These are phyloP conservation scores for Aspergillus alliaceus DNA, from an alignment of 2,329 filamentous ascomycete species.

Conservation along the genomic window DNA sequence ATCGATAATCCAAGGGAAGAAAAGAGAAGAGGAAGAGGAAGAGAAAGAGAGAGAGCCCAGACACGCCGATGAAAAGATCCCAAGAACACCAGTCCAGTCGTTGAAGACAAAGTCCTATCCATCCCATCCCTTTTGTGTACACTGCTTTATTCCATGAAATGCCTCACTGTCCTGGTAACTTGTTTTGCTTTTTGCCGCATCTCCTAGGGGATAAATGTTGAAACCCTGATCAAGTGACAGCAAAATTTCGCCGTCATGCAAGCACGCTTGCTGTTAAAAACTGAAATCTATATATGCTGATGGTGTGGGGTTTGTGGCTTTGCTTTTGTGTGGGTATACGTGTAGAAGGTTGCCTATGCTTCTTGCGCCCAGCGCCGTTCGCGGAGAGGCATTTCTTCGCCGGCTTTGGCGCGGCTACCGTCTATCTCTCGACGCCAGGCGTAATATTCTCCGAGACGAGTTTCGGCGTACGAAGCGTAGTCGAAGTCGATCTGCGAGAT, in stretches of 20 bases:
- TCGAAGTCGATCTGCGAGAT: slow-evolving; percentile 97
- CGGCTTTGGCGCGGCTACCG: slow-evolving; percentile 57
- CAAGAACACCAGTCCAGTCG: slow-evolving; percentile 3
- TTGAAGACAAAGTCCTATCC: slow-evolving; percentile 4
- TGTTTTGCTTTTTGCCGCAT: not conserved
- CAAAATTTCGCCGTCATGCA: not conserved
- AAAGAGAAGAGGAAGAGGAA: not conserved
- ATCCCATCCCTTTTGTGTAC: not conserved
- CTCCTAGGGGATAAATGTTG: not conserved
- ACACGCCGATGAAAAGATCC: not conserved
- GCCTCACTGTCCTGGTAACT: not conserved
- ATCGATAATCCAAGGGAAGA: not conserved
- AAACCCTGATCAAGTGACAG: not conserved
- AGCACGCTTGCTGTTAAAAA: not conserved
- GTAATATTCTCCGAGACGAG: slow-evolving; percentile 86
- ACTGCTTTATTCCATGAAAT: not conserved
- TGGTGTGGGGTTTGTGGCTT: not conserved
- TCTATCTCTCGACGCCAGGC: slow-evolving; percentile 78
- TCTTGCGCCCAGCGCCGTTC: slow-evolving; percentile 78
- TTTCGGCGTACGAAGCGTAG: slow-evolving; percentile 87
- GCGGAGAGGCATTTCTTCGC: slow-evolving; percentile 66
- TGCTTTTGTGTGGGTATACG: not conserved
- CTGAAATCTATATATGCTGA: not conserved
- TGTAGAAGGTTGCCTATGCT: slow-evolving; percentile 18
- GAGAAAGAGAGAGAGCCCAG: not conserved